phyloP scores from a whole-genome alignment of 805 yeast species.

The Priceomyces castillae region DNA sequence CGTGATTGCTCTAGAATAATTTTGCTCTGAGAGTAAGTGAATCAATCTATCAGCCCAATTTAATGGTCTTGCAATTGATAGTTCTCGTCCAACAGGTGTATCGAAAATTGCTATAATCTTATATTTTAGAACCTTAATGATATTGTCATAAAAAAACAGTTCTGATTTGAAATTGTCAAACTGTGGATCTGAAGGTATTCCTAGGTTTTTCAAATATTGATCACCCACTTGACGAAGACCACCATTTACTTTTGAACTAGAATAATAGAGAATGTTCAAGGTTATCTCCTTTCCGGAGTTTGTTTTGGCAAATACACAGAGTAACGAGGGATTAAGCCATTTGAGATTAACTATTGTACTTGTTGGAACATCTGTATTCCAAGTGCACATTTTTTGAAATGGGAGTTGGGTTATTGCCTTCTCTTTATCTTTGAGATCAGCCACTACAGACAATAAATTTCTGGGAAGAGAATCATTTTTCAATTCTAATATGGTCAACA shows the following conservation, averaged over 20 bases:
- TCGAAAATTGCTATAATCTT: conserved; percentile 18
- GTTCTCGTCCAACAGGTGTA: conserved; percentile 41
- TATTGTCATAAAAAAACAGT: conserved; percentile 9
- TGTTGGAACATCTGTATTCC: conserved; percentile 24
- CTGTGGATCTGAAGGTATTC: background rate
- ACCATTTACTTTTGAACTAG: background rate
- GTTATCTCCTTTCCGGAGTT: background rate
- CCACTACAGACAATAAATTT: conserved; percentile 23
- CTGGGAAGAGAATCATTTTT: conserved; percentile 32
- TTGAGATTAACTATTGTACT: conserved; percentile 46
- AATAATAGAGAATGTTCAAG: conserved; percentile 6
- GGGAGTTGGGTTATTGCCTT: conserved; percentile 30
- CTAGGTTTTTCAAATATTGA: conserved; percentile 2
- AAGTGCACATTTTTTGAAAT: conserved; percentile 21
- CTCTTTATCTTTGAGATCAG: conserved; percentile 37
- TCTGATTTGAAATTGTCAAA: background rate
- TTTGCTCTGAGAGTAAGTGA: conserved; percentile 44
- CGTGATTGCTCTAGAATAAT: conserved; percentile 55
- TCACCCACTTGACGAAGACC: conserved; percentile 5
- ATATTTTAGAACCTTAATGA: conserved; percentile 23
- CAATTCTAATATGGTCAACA: conserved; percentile 54
- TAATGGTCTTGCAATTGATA: conserved; percentile 57
- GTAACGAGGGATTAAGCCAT: conserved; percentile 46
- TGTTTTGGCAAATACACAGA: conserved; percentile 22
- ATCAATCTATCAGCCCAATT: conserved; percentile 70